phyloP scores from a whole-genome alignment of 78 protist genomes.

The Dictyostelium intermedium region DNA sequence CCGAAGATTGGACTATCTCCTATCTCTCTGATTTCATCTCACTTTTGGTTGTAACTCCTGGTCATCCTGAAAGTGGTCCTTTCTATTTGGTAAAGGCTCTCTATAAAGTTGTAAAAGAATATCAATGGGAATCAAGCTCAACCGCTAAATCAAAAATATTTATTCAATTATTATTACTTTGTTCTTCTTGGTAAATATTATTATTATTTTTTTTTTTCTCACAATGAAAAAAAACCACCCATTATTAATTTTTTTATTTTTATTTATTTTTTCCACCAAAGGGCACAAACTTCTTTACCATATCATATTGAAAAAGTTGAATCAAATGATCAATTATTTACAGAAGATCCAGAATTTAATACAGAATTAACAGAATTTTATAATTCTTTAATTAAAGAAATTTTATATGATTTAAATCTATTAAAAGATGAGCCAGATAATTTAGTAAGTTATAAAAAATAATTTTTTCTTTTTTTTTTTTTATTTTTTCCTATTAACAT shows the following conservation, averaged over 20 bases:
- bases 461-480: neutral
- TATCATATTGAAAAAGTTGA: slow-evolving; percentile 75
- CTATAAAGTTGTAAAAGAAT: slow-evolving; percentile 77
- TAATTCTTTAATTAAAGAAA: slow-evolving; percentile 38
- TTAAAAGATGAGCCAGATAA: slow-evolving; percentile 72
- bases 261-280: neutral
- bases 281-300: slow-evolving; percentile 55
- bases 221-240: too few species aligned
- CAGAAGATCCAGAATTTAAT: slow-evolving; percentile 66
- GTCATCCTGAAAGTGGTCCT: slow-evolving; percentile 91
- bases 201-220: neutral
- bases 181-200: slow-evolving; percentile 26
- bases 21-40: slow-evolving; percentile 37
- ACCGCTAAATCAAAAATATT: slow-evolving; percentile 39
- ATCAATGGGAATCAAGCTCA: slow-evolving; percentile 51
- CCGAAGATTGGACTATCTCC: slow-evolving; percentile 69
- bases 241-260: too few species aligned
- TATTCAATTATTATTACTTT: slow-evolving; percentile 42
- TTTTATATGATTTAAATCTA: slow-evolving; percentile 39
- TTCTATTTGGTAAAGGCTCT: slow-evolving; percentile 86
- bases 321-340: slow-evolving; percentile 66
- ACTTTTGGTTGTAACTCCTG: slow-evolving; percentile 87
- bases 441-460: slow-evolving; percentile 51
- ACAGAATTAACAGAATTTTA: slow-evolving; percentile 55
- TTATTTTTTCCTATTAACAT: neutral